Conservation (phyloP, 208 protist genomes). For the Lotmaria passim region DNA sequence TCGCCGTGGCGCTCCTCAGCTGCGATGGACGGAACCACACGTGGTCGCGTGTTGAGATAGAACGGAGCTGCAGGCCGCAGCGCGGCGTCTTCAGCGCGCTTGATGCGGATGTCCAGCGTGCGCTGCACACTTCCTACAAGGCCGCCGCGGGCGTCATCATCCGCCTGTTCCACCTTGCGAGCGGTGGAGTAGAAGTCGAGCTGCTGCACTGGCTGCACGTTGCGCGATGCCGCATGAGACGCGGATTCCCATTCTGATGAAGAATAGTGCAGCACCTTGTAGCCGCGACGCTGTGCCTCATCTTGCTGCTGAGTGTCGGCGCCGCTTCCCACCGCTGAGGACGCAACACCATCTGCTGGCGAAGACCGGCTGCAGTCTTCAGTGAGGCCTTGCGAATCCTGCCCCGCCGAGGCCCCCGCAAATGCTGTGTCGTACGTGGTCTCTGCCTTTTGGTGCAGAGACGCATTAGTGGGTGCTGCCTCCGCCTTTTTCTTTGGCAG, state of each 20-base stretch:
- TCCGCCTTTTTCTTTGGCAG: constrained; percentile 40
- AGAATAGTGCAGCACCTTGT: constrained; percentile 28
- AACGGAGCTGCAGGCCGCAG: constrained; percentile 44
- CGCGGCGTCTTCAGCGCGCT: constrained; percentile 56
- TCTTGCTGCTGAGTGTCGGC: not conserved
- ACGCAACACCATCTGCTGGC: not conserved
- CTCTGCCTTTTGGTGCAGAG: constrained; percentile 61
- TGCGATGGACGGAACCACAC: constrained; percentile 22
- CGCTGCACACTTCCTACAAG: constrained; percentile 75
- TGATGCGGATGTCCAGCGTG: constrained; percentile 74
- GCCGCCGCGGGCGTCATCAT: constrained; percentile 73
- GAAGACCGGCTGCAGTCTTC: not conserved
- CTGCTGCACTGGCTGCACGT: constrained; percentile 48
- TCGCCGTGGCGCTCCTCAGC: constrained; percentile 50
- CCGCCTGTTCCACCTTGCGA: constrained; percentile 67
- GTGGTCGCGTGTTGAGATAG: constrained; percentile 35
- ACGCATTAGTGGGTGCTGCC: constrained; percentile 17
- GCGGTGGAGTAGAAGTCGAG: constrained; percentile 75
- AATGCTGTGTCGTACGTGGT: constrained; percentile 81
- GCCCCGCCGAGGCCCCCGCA: constrained; percentile 1
- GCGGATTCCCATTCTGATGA: constrained; percentile 66
- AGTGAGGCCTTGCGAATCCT: not conserved
- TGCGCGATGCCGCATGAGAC: constrained; percentile 53
- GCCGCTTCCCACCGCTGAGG: not conserved
- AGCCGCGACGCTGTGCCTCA: constrained; percentile 5